phyloP scores from a whole-genome alignment of 805 yeast species.

The Isabelozyma gotoi region DNA sequence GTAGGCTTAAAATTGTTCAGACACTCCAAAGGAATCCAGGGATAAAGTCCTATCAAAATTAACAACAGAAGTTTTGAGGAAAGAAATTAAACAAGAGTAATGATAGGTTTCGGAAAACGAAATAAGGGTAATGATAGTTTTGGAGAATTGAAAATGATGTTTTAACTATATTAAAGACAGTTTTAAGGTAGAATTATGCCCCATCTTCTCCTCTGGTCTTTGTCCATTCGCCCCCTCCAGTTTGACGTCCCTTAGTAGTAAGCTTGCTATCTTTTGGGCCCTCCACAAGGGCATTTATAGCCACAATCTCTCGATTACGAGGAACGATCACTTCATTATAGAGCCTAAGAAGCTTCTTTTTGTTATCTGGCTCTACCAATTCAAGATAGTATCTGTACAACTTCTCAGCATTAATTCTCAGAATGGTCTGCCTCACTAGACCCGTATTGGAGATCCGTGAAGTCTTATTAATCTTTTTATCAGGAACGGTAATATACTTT shows the following conservation, averaged over 20 bases:
- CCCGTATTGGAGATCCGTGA: conserved; percentile 45
- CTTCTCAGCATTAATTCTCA: conserved; percentile 32
- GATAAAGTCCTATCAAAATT: neutral
- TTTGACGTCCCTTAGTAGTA: conserved; percentile 55
- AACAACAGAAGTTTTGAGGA: too few species aligned
- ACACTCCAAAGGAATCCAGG: conserved; percentile 66
- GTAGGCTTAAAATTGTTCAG: conserved; percentile 76
- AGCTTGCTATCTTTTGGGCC: neutral
- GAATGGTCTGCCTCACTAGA: conserved; percentile 34
- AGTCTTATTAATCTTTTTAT: conserved; percentile 32
- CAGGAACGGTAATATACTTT: conserved; percentile 54
- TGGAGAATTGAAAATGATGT: too few species aligned
- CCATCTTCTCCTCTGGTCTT: conserved; percentile 79
- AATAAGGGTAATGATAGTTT: too few species aligned
- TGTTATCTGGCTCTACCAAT: neutral
- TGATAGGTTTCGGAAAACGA: too few species aligned
- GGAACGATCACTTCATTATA: conserved; percentile 34
- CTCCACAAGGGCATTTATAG: neutral
- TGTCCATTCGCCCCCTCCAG: conserved; percentile 80
- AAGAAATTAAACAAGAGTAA: too few species aligned
- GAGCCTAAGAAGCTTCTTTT: conserved; percentile 19
- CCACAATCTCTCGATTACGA: conserved; percentile 27
- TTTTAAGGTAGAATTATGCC: neutral
- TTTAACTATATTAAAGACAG: too few species aligned
- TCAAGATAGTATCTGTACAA: conserved; percentile 7